phyloP scores from a whole-genome alignment of 179 eudicot species.

The Beta macrorhiza region DNA sequence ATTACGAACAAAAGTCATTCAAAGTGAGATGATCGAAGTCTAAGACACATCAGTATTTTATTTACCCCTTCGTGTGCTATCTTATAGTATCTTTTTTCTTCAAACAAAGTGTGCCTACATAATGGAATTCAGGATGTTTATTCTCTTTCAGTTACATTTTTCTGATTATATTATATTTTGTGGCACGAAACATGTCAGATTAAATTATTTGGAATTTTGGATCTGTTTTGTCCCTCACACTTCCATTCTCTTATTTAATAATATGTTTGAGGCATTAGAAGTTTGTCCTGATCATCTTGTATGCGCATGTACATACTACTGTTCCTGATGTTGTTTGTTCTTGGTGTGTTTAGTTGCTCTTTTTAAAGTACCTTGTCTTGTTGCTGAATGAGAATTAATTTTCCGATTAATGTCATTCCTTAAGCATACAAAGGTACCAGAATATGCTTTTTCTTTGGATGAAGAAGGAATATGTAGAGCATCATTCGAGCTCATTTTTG shows the following conservation, averaged over 20 bases:
- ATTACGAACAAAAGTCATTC: neutral
- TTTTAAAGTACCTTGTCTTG: neutral
- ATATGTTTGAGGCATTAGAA: neutral
- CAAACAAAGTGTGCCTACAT: neutral
- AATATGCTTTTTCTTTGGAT: constrained; percentile 74
- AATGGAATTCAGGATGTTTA: neutral
- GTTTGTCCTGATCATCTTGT: neutral
- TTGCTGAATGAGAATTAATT: neutral
- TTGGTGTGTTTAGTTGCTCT: neutral
- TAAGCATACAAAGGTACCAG: constrained; percentile 73
- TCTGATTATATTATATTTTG: neutral
- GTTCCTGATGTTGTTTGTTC: neutral
- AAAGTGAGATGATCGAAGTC: neutral
- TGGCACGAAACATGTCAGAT: neutral
- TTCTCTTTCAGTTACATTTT: no score
- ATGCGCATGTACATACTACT: neutral
- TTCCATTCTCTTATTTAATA: neutral
- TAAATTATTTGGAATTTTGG: neutral
- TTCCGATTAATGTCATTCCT: constrained; percentile 36
- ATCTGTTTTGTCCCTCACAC: neutral
- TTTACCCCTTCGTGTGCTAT: neutral
- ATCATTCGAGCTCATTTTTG: constrained; percentile 88
- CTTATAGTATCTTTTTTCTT: neutral
- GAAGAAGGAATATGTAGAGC: constrained; percentile 87
- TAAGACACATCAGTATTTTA: neutral